A percentile compares a stretch with the other conserved stretches of the same genome.
phyloP scores from a whole-genome alignment of 495 filamentous ascomycete species.

The Lichenothelia convexa region DNA sequence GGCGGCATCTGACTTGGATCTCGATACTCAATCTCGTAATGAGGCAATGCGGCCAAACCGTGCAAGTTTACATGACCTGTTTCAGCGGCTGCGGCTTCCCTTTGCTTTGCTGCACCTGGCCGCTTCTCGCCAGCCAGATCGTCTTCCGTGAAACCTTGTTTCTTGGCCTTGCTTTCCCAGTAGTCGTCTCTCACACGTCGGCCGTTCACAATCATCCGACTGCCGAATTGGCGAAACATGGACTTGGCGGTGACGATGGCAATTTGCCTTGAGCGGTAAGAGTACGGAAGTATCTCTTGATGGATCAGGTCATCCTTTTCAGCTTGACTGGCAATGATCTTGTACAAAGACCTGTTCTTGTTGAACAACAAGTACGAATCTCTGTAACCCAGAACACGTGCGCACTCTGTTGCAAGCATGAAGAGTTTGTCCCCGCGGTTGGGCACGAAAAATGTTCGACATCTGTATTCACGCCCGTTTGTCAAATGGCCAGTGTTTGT shows the following conservation, averaged over 20 bases:
- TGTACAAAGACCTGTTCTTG: conserved; percentile 92
- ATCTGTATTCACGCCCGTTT: conserved; percentile 75
- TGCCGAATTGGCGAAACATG: conserved; percentile 99
- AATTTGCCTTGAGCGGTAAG: conserved; percentile 92
- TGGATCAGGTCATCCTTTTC: conserved; percentile 94
- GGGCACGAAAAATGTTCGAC: conserved; percentile 83
- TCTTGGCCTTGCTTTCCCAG: conserved; percentile 91
- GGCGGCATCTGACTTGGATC: too few species aligned
- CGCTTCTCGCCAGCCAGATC: conserved; percentile 93
- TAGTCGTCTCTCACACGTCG: conserved; percentile 92
- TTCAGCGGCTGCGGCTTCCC: conserved; percentile 56
- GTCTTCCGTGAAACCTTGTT: conserved; percentile 96
- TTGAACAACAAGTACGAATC: conserved; percentile 98
- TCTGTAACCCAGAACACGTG: conserved; percentile 80
- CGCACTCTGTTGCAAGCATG: conserved; percentile 97
- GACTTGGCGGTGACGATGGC: conserved; percentile 96
- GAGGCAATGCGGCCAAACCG: conserved; percentile 39
- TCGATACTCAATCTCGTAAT: conserved; percentile 67
- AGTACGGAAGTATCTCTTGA: conserved; percentile 92
- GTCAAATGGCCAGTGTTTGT: conserved; percentile 60
- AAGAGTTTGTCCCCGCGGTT: conserved; percentile 83
- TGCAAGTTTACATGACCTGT: conserved; percentile 22
- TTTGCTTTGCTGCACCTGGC: conserved; percentile 73
- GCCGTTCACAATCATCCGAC: conserved; percentile 75
- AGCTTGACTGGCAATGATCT: conserved; percentile 90